phyloP scores from a whole-genome alignment of 192 early-diverging fungal species.

The Rhizophagus sp. region DNA sequence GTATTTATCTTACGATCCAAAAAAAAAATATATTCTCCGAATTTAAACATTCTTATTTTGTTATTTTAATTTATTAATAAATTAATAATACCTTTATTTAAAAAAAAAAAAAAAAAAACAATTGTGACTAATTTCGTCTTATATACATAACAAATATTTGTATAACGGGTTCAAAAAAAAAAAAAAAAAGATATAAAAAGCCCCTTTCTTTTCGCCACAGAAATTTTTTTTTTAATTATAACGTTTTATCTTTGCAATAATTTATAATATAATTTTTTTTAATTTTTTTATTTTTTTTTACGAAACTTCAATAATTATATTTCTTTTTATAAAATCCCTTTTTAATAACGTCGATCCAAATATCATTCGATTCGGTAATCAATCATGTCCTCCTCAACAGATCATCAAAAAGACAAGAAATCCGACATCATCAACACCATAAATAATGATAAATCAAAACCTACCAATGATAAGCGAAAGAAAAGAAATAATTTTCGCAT shows the following conservation, averaged over 20 bases:
- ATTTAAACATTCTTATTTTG: no score
- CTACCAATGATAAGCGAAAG: background rate
- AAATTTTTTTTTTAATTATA: background rate
- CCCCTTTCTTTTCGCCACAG: background rate
- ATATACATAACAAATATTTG: background rate
- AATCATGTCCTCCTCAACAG: background rate
- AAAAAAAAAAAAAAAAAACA: no score
- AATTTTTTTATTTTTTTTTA: background rate
- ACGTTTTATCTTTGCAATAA: background rate
- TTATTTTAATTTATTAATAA: no score
- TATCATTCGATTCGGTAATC: no score
- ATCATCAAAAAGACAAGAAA: background rate
- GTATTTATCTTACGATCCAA: no score
- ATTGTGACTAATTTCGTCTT: background rate
- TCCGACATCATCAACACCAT: background rate
- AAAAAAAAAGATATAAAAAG: background rate
- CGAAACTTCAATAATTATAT: background rate
- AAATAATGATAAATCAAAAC: background rate
- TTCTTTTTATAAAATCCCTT: no score
- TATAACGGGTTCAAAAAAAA: background rate
- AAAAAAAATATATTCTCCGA: no score
- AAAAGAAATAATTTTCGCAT: slow-evolving; percentile 5
- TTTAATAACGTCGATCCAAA: background rate
- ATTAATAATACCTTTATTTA: no score
- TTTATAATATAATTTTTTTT: background rate